Evolutionary conservation across 73 alveolate species (phyloP).

Genomic region (Paramecium tetraurelia): DNA sequence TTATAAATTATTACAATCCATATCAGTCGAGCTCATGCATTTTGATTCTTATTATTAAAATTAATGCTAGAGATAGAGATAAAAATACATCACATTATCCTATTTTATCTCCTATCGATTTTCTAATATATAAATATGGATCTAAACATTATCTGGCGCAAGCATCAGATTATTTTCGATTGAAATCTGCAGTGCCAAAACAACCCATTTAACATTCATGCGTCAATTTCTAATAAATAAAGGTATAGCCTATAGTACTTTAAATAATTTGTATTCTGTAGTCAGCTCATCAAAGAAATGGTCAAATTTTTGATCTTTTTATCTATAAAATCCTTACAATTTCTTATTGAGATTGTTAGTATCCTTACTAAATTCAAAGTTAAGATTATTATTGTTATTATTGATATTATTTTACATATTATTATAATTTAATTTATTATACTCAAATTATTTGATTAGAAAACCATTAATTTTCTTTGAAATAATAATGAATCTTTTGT

Average conservation of each 20-base stretch:
- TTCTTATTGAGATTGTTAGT: conserved; percentile 7
- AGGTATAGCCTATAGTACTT: not conserved
- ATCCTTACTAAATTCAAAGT: not conserved
- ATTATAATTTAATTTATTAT: not conserved
- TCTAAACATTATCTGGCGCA: conserved; percentile 31
- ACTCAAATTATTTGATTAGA: not conserved
- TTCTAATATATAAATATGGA: not conserved
- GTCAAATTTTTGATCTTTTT: conserved; percentile 5
- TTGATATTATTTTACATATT: not conserved
- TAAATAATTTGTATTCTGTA: not conserved
- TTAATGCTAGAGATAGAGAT: not conserved
- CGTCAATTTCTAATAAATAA: not conserved
- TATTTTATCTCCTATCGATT: conserved; percentile 23
- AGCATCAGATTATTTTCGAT: not conserved
- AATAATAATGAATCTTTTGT: not conserved
- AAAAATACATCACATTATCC: not conserved
- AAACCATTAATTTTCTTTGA: not conserved
- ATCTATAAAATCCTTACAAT: not conserved
- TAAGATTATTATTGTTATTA: not conserved
- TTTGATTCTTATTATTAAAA: conserved; percentile 1
- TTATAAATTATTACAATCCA: conserved; percentile 10
- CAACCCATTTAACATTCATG: conserved; percentile 32
- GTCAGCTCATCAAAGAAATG: not conserved
- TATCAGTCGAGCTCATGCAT: not conserved
- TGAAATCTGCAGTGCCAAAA: not conserved